A percentile compares a stretch with the other conserved stretches of the same genome.
Evolutionary conservation across 1,284 basidiomycete genomes (phyloP).

Genomic region (Trametes hirsuta): DNA sequence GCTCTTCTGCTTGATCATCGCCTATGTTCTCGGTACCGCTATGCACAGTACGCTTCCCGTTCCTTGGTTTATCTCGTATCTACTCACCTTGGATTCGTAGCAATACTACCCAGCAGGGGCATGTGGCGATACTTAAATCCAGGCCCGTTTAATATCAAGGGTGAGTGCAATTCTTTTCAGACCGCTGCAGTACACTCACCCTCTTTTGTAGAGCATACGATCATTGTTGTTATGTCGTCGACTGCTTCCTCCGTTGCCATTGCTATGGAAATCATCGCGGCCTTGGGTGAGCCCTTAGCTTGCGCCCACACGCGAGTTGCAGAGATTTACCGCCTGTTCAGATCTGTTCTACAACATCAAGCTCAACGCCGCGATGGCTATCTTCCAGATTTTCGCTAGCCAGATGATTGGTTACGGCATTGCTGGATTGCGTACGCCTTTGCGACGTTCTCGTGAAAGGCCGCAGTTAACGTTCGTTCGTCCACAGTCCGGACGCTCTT

Average conservation of each 20-base stretch:
- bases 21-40: conserved; percentile 60
- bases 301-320: background rate
- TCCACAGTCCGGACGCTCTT: conserved; percentile 51
- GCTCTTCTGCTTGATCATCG: conserved; percentile 58
- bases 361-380: conserved; percentile 54
- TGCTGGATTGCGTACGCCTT: conserved; percentile 52
- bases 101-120: conserved; percentile 50
- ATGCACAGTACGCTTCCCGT: conserved; percentile 43
- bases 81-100: conserved; percentile 38
- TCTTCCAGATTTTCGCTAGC: conserved; percentile 61
- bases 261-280: conserved; percentile 68
- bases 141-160: conserved; percentile 62
- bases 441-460: background rate
- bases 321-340: conserved; percentile 17
- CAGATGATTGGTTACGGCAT: conserved; percentile 68
- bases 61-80: background rate
- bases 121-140: conserved; percentile 60
- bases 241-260: conserved; percentile 67
- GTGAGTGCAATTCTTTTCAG: conserved; percentile 5
- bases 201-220: conserved; percentile 51
- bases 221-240: conserved; percentile 69
- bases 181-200: conserved; percentile 38
- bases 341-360: conserved; percentile 62
- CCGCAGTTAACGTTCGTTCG: background rate
- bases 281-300: conserved; percentile 47